These are phyloP conservation scores for Candida loeiensis DNA, from an alignment of 805 yeast genomes.

Conservation along the genomic window DNA sequence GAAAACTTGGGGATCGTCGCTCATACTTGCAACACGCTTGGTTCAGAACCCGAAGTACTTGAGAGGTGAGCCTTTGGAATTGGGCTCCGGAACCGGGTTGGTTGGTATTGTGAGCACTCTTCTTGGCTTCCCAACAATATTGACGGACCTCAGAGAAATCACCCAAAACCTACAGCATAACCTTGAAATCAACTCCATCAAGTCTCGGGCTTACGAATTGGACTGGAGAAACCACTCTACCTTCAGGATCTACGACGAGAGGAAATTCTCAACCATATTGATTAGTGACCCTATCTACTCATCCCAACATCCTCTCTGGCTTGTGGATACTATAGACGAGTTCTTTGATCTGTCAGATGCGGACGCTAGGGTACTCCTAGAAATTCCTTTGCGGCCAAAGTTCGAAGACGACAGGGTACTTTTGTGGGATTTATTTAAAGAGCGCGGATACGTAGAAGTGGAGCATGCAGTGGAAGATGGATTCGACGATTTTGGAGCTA, in stretches of 20 bases:
- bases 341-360: slow-evolving; percentile 34
- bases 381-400: slow-evolving; percentile 69
- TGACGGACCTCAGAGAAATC: slow-evolving; percentile 82
- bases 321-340: slow-evolving; percentile 52
- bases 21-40: slow-evolving; percentile 59
- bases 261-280: slow-evolving; percentile 54
- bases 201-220: slow-evolving; percentile 46
- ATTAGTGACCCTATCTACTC: slow-evolving; percentile 91
- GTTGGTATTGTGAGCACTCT: slow-evolving; percentile 69
- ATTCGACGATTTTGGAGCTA: slow-evolving; percentile 80
- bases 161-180: slow-evolving; percentile 64
- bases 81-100: slow-evolving; percentile 96
- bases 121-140: slow-evolving; percentile 45
- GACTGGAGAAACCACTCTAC: slow-evolving; percentile 74
- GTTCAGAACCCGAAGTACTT: slow-evolving; percentile 21
- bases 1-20: slow-evolving; percentile 95
- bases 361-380: slow-evolving; percentile 54
- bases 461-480: slow-evolving; percentile 55
- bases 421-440: slow-evolving; percentile 54
- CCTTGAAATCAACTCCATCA: slow-evolving; percentile 46
- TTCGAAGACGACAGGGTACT: slow-evolving; percentile 61
- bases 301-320: slow-evolving; percentile 71
- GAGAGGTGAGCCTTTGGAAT: slow-evolving; percentile 49
- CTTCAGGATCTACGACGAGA: slow-evolving; percentile 29
- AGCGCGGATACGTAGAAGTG: slow-evolving; percentile 30